Conservation (phyloP, 225 moss, liverwort and hornwort species). For the Ulota crispa region DNA sequence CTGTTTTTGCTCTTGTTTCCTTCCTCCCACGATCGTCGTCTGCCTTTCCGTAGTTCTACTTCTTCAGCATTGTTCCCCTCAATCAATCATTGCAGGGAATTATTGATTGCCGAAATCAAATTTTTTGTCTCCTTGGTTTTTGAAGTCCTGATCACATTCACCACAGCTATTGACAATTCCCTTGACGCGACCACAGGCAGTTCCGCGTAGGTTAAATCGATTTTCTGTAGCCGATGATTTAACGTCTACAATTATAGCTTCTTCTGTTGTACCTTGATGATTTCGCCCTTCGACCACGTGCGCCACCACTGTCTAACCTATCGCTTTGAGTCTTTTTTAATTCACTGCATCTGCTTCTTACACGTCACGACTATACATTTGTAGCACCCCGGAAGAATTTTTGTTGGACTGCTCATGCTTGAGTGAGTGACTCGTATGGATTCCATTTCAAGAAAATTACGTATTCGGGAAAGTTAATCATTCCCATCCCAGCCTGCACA, state of each 20-base stretch:
- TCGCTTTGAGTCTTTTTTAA: constrained; percentile 10
- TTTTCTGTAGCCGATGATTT: neutral
- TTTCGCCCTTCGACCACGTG: neutral
- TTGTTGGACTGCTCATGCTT: constrained; percentile 2
- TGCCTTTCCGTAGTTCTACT: constrained; percentile 6
- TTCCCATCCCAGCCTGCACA: neutral
- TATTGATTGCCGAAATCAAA: constrained; percentile 1
- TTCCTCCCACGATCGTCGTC: neutral
- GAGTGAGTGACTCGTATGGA: constrained; percentile 5
- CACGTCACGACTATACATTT: constrained; percentile 14
- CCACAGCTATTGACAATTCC: neutral
- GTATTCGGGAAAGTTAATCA: constrained; percentile 2
- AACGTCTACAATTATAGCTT: constrained; percentile 14
- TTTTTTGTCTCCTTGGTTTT: constrained; percentile 1
- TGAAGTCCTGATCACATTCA: constrained; percentile 16
- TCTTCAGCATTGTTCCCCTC: neutral
- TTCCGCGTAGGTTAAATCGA: neutral
- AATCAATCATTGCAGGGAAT: neutral
- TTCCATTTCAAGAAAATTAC: constrained; percentile 17
- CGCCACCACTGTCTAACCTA: neutral
- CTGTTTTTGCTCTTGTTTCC: constrained; percentile 2
- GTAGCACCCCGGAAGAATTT: constrained; percentile 5
- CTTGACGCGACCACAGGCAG: neutral
- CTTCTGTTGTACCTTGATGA: constrained; percentile 5
- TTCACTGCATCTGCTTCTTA: constrained; percentile 24